Percentiles rank a stretch among this genome's conserved stretches.
These are phyloP conservation scores for Saururus chinensis DNA, from an alignment of 164 flowering plant species.

Conservation along the genomic window DNA sequence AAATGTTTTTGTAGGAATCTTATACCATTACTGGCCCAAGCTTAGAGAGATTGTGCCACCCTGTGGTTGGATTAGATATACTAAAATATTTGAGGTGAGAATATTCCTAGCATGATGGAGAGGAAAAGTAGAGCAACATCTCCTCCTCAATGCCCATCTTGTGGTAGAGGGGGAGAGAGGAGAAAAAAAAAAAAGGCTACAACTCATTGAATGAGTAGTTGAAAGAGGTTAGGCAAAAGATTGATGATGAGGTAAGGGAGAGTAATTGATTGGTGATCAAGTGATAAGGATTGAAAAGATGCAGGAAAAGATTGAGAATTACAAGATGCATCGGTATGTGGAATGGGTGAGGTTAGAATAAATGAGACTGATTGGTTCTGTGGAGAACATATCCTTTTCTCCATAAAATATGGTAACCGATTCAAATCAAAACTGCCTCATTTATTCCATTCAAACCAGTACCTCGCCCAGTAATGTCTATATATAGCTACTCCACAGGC, in stretches of 20 bases:
- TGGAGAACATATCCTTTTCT: background rate
- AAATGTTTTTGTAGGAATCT: too few species aligned
- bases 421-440: conserved; percentile 7
- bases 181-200: background rate
- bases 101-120: background rate
- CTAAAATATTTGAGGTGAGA: background rate
- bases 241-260: background rate
- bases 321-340: conserved; percentile 45
- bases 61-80: background rate
- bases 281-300: background rate
- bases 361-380: conserved; percentile 15
- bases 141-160: background rate
- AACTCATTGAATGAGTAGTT: background rate
- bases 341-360: conserved; percentile 10
- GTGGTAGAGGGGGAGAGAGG: background rate
- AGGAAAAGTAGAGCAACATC: background rate
- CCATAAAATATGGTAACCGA: conserved; percentile 4
- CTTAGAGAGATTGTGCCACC: background rate
- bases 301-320: conserved; percentile 14
- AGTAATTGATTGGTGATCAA: background rate
- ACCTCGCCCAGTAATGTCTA: background rate
- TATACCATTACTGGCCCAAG: background rate
- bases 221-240: background rate
- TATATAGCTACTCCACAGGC: background rate
- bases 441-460: conserved; percentile 3